Evolutionary conservation across 2,329 filamentous ascomycete species (phyloP).

Genomic region (Plectosphaerella cucumerina): DNA sequence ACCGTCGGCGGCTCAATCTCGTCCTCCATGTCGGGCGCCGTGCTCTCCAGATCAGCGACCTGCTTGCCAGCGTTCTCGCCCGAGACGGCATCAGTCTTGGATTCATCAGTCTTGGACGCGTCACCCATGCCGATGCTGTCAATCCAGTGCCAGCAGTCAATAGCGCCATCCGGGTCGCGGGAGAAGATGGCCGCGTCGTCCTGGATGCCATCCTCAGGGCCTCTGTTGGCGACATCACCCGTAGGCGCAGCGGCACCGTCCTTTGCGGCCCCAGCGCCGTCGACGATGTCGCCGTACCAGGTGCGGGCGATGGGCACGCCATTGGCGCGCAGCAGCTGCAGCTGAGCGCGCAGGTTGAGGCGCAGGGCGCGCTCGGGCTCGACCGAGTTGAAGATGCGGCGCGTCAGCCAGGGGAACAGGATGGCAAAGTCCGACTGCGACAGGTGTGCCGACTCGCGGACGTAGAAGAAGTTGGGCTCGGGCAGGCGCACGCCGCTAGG

Average conservation of each 20-base stretch:
- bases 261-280: constrained; percentile 37
- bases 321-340: constrained; percentile 49
- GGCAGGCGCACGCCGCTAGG: constrained; percentile 35
- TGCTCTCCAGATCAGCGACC: constrained; percentile 6
- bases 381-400: constrained; percentile 51
- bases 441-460: constrained; percentile 69
- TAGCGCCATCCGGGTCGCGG: constrained; percentile 28
- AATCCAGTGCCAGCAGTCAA: constrained; percentile 50
- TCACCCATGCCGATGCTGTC: constrained; percentile 46
- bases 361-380: constrained; percentile 52
- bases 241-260: constrained; percentile 10
- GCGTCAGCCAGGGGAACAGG: constrained; percentile 69
- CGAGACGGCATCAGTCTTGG: constrained; percentile 1
- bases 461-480: constrained; percentile 70
- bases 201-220: constrained; percentile 30
- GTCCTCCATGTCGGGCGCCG: constrained; percentile 11
- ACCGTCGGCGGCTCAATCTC: constrained; percentile 13
- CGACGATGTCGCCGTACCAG: constrained; percentile 43
- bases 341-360: constrained; percentile 44
- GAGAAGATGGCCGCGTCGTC: constrained; percentile 50
- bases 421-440: constrained; percentile 82
- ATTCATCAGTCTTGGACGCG: constrained; percentile 14
- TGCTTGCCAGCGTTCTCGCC: constrained; percentile 1
- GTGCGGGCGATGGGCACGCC: constrained; percentile 46
- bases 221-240: constrained; percentile 8